Conservation (phyloP, 2,329 filamentous ascomycete species). For the Beauveria sp. region DNA sequence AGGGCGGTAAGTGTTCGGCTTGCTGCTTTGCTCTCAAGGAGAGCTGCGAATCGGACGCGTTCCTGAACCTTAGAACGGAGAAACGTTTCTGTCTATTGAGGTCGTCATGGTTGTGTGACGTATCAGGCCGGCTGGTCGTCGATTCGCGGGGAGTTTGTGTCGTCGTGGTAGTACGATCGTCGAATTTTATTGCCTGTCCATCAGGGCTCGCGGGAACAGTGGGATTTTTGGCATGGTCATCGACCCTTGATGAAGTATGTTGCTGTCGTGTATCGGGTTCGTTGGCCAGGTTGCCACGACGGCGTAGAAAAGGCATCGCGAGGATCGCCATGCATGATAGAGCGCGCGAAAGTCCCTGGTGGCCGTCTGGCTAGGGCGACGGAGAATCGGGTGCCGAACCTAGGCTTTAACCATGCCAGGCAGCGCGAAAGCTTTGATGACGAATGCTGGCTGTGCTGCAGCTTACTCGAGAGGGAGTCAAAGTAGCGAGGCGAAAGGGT, state of each 20-base stretch:
- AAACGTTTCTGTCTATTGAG: conserved; percentile 52
- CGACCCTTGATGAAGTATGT: neutral
- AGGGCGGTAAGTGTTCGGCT: conserved; percentile 46
- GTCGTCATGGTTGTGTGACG: conserved; percentile 48
- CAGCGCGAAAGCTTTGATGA: neutral
- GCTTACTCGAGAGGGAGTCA: neutral
- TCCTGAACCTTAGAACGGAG: conserved; percentile 73
- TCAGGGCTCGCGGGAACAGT: conserved; percentile 8
- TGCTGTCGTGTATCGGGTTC: conserved; percentile 50
- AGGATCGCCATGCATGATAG: conserved; percentile 31
- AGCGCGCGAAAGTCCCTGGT: conserved; percentile 8
- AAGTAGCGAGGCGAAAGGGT: neutral
- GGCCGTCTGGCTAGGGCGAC: conserved; percentile 6
- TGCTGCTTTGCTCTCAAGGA: conserved; percentile 68
- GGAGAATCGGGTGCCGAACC: neutral
- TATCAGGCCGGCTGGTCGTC: conserved; percentile 30
- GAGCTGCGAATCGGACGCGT: conserved; percentile 88
- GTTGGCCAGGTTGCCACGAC: conserved; percentile 52
- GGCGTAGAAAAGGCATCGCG: conserved; percentile 54
- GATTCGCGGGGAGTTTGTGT: conserved; percentile 18
- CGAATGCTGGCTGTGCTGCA: neutral
- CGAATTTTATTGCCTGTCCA: conserved; percentile 6
- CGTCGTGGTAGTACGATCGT: conserved; percentile 16
- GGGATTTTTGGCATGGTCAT: neutral
- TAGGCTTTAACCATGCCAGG: neutral